phyloP scores from a whole-genome alignment of 1,139 yeast species.

The Petasospora rhodanensis region DNA sequence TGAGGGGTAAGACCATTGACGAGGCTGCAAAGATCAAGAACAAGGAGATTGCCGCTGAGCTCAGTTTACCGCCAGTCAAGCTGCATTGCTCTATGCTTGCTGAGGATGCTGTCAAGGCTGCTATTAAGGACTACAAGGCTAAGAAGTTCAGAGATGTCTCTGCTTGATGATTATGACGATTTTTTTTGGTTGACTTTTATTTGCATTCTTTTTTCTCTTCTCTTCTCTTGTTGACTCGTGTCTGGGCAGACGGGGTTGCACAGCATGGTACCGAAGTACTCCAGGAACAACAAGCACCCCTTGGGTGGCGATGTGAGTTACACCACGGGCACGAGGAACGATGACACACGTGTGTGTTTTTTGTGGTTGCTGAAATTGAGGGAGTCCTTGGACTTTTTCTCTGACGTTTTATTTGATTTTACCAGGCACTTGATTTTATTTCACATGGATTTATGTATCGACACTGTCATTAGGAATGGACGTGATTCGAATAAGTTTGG shows the following conservation, averaged over 20 bases:
- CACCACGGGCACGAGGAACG: too few species aligned
- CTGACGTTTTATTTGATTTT: background rate
- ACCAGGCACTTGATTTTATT: background rate
- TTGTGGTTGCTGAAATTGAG: background rate
- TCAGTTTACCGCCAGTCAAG: conserved; percentile 94
- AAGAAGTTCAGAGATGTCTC: conserved; percentile 38
- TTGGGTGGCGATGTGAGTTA: too few species aligned
- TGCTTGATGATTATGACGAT: conserved; percentile 1
- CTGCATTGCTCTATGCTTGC: conserved; percentile 98
- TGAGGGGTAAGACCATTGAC: conserved; percentile 90
- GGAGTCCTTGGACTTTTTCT: background rate
- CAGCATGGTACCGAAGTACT: too few species aligned
- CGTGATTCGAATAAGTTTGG: conserved; percentile 1
- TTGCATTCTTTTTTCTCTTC: too few species aligned
- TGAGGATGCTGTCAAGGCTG: conserved; percentile 96
- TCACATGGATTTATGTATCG: background rate
- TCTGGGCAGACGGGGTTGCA: too few species aligned
- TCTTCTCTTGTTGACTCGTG: background rate
- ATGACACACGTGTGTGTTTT: too few species aligned
- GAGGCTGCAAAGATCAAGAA: conserved; percentile 91
- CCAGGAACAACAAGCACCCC: too few species aligned
- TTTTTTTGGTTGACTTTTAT: background rate
- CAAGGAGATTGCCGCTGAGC: conserved; percentile 88
- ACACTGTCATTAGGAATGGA: conserved; percentile 4
- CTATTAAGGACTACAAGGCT: conserved; percentile 88